Conservation (phyloP, 352 stramenopile genomes). For the Globisporangium alternatum region DNA sequence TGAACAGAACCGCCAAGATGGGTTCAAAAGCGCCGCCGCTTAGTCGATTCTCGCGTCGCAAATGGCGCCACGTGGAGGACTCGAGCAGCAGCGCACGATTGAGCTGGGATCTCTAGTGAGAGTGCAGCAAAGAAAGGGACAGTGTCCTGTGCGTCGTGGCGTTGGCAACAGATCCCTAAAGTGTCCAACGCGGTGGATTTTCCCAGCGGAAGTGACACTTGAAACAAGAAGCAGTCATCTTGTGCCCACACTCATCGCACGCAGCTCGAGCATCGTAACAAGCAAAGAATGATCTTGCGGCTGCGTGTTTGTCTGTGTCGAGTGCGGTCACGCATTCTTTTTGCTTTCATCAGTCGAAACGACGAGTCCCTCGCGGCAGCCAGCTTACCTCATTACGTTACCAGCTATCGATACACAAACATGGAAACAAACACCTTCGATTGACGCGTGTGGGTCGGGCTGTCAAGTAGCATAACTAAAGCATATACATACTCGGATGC, state of each 20-base stretch:
- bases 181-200: conserved; percentile 5
- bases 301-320: no score
- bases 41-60: conserved; percentile 1
- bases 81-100: neutral
- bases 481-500: no score
- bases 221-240: neutral
- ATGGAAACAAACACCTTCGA: no score
- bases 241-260: neutral
- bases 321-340: no score
- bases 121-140: neutral
- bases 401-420: no score
- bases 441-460: no score
- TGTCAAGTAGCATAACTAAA: no score
- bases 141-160: neutral
- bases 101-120: neutral
- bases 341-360: no score
- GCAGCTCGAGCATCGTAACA: no score
- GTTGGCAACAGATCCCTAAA: neutral
- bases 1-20: neutral
- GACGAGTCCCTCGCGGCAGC: no score
- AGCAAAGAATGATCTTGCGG: no score
- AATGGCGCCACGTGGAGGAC: neutral
- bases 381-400: no score
- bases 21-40: neutral
- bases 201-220: neutral